A percentile compares a stretch with the other conserved stretches of the same genome.
These are phyloP conservation scores for Fusarium azukiicola DNA, from an alignment of 2,329 filamentous ascomycete species.

Conservation along the genomic window DNA sequence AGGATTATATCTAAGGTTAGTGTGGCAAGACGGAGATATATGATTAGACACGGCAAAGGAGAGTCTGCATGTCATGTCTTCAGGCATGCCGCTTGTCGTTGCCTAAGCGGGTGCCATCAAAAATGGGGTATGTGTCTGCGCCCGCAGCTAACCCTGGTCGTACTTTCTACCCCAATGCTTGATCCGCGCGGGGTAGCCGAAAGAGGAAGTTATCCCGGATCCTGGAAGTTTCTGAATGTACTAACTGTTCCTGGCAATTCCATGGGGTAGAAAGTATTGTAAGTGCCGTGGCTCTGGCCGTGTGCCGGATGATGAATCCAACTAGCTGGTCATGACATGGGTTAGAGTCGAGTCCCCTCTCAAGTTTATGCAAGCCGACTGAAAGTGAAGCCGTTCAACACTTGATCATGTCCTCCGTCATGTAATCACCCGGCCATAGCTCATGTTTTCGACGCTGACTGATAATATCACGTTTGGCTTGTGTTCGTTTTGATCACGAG, in stretches of 20 bases:
- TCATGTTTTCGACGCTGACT: no score
- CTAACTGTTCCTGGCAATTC: slow-evolving; percentile 5
- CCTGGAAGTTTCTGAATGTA: background rate
- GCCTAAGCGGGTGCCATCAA: slow-evolving; percentile 5
- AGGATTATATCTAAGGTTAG: background rate
- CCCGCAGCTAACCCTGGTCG: slow-evolving; percentile 15
- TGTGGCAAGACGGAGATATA: slow-evolving; percentile 15
- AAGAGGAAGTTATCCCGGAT: background rate
- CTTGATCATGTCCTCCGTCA: background rate
- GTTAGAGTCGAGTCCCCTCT: background rate
- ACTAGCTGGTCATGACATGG: background rate
- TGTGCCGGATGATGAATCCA: background rate
- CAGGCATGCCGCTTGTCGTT: background rate
- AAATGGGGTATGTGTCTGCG: slow-evolving; percentile 16
- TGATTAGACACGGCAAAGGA: background rate
- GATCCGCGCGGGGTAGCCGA: slow-evolving; percentile 18
- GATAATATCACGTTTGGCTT: background rate
- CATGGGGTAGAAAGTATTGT: slow-evolving; percentile 9
- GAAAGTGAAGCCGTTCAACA: background rate
- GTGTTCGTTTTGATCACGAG: background rate
- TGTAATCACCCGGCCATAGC: background rate
- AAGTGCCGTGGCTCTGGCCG: background rate
- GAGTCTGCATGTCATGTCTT: slow-evolving; percentile 5
- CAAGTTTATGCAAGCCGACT: background rate
- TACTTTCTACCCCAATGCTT: slow-evolving; percentile 19